Conservation (phyloP, 257 asterid genomes). For the Plantago major region DNA sequence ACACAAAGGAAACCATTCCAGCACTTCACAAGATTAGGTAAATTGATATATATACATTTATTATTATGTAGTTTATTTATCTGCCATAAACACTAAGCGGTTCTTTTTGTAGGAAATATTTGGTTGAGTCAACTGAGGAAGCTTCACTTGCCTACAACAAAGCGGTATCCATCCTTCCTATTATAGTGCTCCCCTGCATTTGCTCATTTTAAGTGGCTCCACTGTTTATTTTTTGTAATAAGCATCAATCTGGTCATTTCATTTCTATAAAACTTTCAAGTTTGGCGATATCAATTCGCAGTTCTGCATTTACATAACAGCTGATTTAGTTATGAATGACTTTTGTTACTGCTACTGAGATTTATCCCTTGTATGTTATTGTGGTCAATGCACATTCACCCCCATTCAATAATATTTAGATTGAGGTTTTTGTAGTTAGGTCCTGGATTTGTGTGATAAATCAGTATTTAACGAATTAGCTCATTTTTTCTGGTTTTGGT, state of each 20-base stretch:
- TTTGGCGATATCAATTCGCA: too few relatives aligned
- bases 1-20: conserved; percentile 80
- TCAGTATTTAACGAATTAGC: too few relatives aligned
- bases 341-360: too few relatives aligned
- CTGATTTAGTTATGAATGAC: too few relatives aligned
- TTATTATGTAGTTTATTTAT: conserved; percentile 13
- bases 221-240: neutral
- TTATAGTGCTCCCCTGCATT: conserved; percentile 8
- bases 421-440: too few relatives aligned
- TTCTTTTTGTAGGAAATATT: conserved; percentile 55
- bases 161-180: conserved; percentile 58
- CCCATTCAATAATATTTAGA: too few relatives aligned
- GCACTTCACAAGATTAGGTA: conserved; percentile 96
- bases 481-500: too few relatives aligned
- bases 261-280: too few relatives aligned
- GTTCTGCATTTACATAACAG: too few relatives aligned
- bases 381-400: too few relatives aligned
- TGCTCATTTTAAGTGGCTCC: conserved; percentile 1
- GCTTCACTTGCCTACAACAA: conserved; percentile 94
- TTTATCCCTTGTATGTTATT: too few relatives aligned
- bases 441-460: too few relatives aligned
- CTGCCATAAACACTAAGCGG: conserved; percentile 17
- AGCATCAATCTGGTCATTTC: neutral
- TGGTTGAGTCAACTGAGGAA: conserved; percentile 92
- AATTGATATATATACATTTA: conserved; percentile 5